Evolutionary conservation across 352 stramenopile genomes (phyloP), one percentile per base, ranked within the genome.

Genomic region (Pythium aquatile): DNA sequence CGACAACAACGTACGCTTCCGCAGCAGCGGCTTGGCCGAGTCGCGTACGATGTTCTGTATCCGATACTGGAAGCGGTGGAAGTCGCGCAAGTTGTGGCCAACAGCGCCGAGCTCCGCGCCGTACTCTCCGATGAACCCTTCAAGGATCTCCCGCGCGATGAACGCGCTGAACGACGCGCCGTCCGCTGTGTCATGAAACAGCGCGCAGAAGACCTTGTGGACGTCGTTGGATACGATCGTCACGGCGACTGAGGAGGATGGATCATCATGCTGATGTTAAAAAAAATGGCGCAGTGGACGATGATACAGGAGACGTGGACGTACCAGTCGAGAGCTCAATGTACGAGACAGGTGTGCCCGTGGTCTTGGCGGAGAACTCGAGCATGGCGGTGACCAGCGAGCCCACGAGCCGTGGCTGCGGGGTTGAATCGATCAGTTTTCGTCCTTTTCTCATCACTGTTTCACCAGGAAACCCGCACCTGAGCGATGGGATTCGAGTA

Each of bases 371-470:
- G 26, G 85, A 94, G 75, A 97, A 97, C 76, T 97, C 91, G 63
- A 97, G 76, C 82, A 98, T 96, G 10, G 91, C 88, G 6, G 88
- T 97, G 66, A 98, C 77, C 20, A 98, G 76, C 32, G 90, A 97
- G 7, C 91, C 90, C 47, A 98, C 82, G 33, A 97, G 69, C 49
- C 90, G 83, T 29, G 91, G 88, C 86, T 97, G 53, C 48, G 28
- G 37, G 37, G 37, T 42, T 42, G 16, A 42, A 42, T 42, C 37
- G 37, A 42, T 42, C 17, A 42, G 37, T 42, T 16, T 9, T 17
- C 10, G 14, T 17, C 37, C 11, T 5, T 13, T 42, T 42, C 37
- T 6, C 49, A 20, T 35, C 32, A 28, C 11, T 8, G 37, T 26
- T 28, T 53, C 28, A 28, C 24, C 5, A 24, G 37, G 48, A 37